These are phyloP conservation scores for Apophysomyces sp. DNA, from an alignment of 371 early-diverging fungal genomes.

Conservation along the genomic window DNA sequence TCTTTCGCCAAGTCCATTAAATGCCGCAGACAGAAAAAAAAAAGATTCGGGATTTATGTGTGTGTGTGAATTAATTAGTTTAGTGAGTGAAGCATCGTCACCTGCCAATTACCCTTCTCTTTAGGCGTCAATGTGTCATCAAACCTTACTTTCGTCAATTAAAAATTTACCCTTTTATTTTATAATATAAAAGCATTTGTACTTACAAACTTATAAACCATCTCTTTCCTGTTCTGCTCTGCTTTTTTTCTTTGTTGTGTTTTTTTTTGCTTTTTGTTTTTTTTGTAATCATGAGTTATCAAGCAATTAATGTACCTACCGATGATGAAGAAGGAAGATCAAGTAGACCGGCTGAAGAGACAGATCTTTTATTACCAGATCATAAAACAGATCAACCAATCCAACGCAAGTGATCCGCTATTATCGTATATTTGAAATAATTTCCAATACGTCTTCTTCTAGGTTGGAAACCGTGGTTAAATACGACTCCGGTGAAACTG, in stretches of 20 bases:
- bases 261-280: no score
- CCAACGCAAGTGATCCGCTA: neutral
- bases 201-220: no score
- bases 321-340: neutral
- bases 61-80: no score
- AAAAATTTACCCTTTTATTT: neutral
- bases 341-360: neutral
- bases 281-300: neutral
- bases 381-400: neutral
- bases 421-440: no score
- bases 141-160: neutral
- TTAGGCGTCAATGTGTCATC: neutral
- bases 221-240: no score
- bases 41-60: neutral
- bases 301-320: neutral
- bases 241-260: no score
- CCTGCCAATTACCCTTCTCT: neutral
- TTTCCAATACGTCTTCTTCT: no score
- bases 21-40: neutral
- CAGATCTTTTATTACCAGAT: neutral
- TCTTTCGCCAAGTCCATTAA: neutral
- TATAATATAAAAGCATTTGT: neutral
- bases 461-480: neutral
- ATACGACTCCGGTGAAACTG: neutral
- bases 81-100: no score